A percentile compares a stretch with the other conserved stretches of the same genome.
phyloP scores from a whole-genome alignment of 192 early-diverging fungal species.

The Entomortierella lignicola region DNA sequence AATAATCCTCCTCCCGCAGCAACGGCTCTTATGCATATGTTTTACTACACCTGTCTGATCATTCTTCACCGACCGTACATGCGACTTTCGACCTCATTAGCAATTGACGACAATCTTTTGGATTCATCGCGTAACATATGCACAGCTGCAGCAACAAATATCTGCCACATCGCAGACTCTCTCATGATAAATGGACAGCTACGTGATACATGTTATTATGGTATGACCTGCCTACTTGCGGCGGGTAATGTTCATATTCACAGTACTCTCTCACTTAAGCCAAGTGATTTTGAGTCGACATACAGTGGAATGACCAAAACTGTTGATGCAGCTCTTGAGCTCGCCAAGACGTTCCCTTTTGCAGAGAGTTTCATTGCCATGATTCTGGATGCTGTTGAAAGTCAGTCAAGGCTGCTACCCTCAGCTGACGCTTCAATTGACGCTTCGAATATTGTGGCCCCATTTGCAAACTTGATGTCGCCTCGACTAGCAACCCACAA shows the following conservation, averaged over 20 bases:
- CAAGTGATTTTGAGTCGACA: constrained; percentile 45
- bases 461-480: constrained; percentile 42
- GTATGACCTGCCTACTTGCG: constrained; percentile 54
- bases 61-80: constrained; percentile 67
- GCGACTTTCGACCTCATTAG: constrained; percentile 44
- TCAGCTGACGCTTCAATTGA: constrained; percentile 51
- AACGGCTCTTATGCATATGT: constrained; percentile 59
- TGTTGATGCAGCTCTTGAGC: constrained; percentile 46
- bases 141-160: constrained; percentile 53
- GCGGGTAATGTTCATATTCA: constrained; percentile 56
- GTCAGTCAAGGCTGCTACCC: constrained; percentile 44
- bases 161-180: constrained; percentile 56
- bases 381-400: constrained; percentile 41
- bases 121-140: constrained; percentile 53
- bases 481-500: constrained; percentile 33
- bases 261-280: constrained; percentile 49
- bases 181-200: constrained; percentile 48
- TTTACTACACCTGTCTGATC: constrained; percentile 66
- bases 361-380: constrained; percentile 49
- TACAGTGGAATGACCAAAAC: constrained; percentile 49
- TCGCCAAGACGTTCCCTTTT: constrained; percentile 53
- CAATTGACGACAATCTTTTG: constrained; percentile 50
- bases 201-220: constrained; percentile 41
- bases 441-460: constrained; percentile 49
- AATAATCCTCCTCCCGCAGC: constrained; percentile 49